Conservation (phyloP, 2,329 filamentous ascomycete genomes). For the Zymoseptoria brevis region DNA sequence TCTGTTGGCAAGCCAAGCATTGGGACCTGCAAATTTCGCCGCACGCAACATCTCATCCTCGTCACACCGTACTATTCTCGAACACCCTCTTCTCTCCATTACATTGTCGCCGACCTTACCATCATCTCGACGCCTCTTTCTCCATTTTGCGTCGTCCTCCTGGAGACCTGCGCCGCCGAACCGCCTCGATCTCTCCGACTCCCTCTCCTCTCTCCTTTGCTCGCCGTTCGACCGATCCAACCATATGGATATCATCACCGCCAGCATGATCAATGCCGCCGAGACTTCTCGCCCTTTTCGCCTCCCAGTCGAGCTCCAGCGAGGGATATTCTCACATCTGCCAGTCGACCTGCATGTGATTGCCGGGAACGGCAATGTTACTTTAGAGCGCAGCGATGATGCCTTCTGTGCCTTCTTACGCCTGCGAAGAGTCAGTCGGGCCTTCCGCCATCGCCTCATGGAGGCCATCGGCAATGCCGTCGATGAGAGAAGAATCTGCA, state of each 20-base stretch:
- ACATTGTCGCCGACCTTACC: not conserved
- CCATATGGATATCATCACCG: not conserved
- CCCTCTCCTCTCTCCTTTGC: not conserved
- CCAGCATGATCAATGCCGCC: not conserved
- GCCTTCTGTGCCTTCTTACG: not conserved
- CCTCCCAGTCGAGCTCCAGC: not conserved
- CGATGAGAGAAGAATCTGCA: not conserved
- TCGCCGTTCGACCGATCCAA: not conserved
- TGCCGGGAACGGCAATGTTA: not conserved
- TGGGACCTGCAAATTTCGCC: too few species aligned
- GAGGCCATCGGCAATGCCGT: not conserved
- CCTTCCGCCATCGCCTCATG: not conserved
- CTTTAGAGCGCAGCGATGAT: not conserved
- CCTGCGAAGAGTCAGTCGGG: not conserved
- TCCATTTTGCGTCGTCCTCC: not conserved
- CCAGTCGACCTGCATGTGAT: not conserved
- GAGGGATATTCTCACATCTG: not conserved
- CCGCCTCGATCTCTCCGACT: not conserved
- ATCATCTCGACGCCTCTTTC: not conserved
- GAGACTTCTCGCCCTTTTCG: not conserved
- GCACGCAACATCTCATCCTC: not conserved
- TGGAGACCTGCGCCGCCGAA: not conserved
- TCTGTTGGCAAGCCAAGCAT: too few species aligned
- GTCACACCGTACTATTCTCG: too few species aligned
- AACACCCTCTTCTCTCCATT: not conserved